Evolutionary conservation across 2,329 filamentous ascomycete genomes (phyloP).

Genomic region (Plectosphaerella plurivora): DNA sequence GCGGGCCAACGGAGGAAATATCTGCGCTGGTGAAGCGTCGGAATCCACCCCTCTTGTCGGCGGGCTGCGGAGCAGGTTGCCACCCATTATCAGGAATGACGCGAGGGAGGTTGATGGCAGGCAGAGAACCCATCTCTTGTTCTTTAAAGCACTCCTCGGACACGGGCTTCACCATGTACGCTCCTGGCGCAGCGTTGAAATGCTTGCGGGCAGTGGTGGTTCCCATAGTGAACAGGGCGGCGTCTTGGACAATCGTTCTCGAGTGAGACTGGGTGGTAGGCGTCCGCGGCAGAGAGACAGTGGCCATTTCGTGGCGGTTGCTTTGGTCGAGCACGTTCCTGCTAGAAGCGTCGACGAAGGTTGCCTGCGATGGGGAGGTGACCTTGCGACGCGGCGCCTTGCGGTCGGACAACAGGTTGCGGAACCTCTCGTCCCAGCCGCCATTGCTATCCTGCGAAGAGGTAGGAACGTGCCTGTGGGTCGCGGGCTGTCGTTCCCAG

Average conservation of each 20-base stretch:
- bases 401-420: slow-evolving; percentile 67
- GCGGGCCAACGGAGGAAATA: slow-evolving; percentile 24
- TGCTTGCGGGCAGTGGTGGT: neutral
- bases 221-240: neutral
- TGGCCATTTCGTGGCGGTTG: slow-evolving; percentile 47
- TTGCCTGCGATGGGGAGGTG: slow-evolving; percentile 46
- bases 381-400: slow-evolving; percentile 38
- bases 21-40: slow-evolving; percentile 43
- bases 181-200: neutral
- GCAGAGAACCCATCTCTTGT: slow-evolving; percentile 75
- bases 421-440: slow-evolving; percentile 39
- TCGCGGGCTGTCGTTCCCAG: neutral
- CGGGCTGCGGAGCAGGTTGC: slow-evolving; percentile 50
- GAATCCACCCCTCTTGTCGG: slow-evolving; percentile 44
- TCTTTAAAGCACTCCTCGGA: slow-evolving; percentile 79
- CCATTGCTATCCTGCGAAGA: neutral
- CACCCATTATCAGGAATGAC: slow-evolving; percentile 59
- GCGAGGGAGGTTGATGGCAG: slow-evolving; percentile 62
- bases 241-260: neutral
- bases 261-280: neutral
- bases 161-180: slow-evolving; percentile 60
- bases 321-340: slow-evolving; percentile 60
- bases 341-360: slow-evolving; percentile 63
- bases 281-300: slow-evolving; percentile 59
- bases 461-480: neutral